phyloP scores from a whole-genome alignment of 2,329 filamentous ascomycete species.

The Neofusicoccum sp. region DNA sequence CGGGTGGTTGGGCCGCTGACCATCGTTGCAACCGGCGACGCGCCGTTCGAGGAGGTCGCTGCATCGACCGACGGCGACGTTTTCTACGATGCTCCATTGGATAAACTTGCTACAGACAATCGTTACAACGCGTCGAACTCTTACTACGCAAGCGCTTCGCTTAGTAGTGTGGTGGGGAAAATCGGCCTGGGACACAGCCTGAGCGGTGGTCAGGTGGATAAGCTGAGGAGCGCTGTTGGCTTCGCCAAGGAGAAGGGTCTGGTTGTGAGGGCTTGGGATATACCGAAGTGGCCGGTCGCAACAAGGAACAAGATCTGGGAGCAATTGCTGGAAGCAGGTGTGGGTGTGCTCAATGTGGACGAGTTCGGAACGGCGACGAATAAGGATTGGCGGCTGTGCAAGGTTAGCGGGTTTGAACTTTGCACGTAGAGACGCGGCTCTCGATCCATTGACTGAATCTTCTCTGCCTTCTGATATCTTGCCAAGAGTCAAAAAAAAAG shows the following conservation, averaged over 20 bases:
- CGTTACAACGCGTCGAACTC: neutral
- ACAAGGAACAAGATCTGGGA: constrained; percentile 58
- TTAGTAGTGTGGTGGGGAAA: neutral
- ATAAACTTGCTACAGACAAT: neutral
- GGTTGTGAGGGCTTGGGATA: constrained; percentile 60
- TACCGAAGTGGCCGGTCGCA: constrained; percentile 57
- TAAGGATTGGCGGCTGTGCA: constrained; percentile 33
- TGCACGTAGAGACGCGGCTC: neutral
- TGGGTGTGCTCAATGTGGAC: constrained; percentile 62
- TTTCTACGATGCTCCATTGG: constrained; percentile 18
- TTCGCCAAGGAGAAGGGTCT: constrained; percentile 41
- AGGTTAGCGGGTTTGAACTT: constrained; percentile 19
- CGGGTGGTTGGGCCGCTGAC: constrained; percentile 10
- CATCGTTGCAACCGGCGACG: constrained; percentile 17
- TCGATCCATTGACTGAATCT: too few species aligned
- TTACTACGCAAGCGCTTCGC: constrained; percentile 5
- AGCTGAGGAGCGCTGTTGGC: neutral
- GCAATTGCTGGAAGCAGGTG: constrained; percentile 54
- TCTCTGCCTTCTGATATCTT: too few species aligned
- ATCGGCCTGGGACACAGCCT: neutral
- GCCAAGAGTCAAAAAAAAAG: too few species aligned
- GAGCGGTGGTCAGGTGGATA: neutral
- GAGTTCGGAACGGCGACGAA: constrained; percentile 51
- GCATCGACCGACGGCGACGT: constrained; percentile 1
- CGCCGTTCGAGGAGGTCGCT: constrained; percentile 11